phyloP scores from a whole-genome alignment of 192 early-diverging fungal genomes.

The Diversispora eburnea region DNA sequence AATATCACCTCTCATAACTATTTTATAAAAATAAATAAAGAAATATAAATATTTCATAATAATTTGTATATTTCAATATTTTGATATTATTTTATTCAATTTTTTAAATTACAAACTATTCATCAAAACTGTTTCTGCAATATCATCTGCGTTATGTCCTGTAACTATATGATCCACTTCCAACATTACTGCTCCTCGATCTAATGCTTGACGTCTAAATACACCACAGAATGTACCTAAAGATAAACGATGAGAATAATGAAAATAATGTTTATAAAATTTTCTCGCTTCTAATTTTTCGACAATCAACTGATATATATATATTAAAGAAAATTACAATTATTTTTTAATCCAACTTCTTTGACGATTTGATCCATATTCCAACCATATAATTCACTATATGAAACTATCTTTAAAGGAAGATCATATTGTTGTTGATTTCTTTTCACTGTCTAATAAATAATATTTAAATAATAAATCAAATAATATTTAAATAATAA shows the following conservation, averaged over 20 bases:
- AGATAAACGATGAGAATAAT: neutral
- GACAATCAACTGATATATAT: too few relatives aligned
- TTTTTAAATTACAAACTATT: conserved; percentile 64
- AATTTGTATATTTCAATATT: neutral
- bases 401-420: conserved; percentile 91
- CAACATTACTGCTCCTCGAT: conserved; percentile 88
- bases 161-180: conserved; percentile 95
- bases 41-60: conserved; percentile 3
- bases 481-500: neutral
- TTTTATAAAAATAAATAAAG: neutral
- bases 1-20: conserved; percentile 91
- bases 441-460: conserved; percentile 79
- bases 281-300: too few relatives aligned
- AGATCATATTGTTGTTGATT: conserved; percentile 92
- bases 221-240: conserved; percentile 93
- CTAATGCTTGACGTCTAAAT: conserved; percentile 94
- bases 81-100: neutral
- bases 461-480: neutral
- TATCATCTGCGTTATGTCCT: conserved; percentile 98
- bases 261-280: neutral
- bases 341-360: conserved; percentile 93
- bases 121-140: conserved; percentile 98
- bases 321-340: conserved; percentile 55
- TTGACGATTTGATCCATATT: conserved; percentile 97
- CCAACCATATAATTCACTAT: conserved; percentile 96